A percentile compares a stretch with the other conserved stretches of the same genome.
phyloP scores from a whole-genome alignment of 2,329 filamentous ascomycete genomes.

The Neodidymelliopsis sp. region DNA sequence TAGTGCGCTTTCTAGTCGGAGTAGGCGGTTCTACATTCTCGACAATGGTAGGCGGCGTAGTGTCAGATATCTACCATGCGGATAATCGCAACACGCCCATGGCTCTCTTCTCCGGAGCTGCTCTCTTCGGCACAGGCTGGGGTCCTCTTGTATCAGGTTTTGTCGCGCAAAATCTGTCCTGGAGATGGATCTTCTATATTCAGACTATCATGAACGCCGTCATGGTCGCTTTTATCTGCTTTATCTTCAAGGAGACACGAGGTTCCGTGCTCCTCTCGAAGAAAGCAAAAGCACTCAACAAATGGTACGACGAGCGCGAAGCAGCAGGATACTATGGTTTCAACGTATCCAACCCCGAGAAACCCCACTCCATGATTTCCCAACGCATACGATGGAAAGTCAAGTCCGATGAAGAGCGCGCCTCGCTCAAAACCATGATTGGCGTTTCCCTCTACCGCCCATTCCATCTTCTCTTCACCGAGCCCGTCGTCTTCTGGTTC shows the following conservation, averaged over 20 bases:
- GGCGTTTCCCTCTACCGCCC: slow-evolving; percentile 77
- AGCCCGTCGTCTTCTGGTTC: slow-evolving; percentile 85
- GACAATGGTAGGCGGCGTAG: slow-evolving; percentile 91
- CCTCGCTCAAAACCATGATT: slow-evolving; percentile 73
- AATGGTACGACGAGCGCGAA: slow-evolving; percentile 80
- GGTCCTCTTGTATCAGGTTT: slow-evolving; percentile 77
- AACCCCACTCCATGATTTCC: slow-evolving; percentile 39
- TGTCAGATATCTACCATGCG: slow-evolving; percentile 83
- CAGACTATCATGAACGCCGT: slow-evolving; percentile 75
- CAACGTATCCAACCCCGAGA: slow-evolving; percentile 49
- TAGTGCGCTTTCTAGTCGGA: slow-evolving; percentile 78
- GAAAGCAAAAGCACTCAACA: slow-evolving; percentile 77
- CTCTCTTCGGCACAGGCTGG: slow-evolving; percentile 79
- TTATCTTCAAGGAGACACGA: slow-evolving; percentile 82
- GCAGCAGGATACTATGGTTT: slow-evolving; percentile 66
- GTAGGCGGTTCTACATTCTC: slow-evolving; percentile 81
- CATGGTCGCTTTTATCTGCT: slow-evolving; percentile 68
- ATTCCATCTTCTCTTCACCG: slow-evolving; percentile 78
- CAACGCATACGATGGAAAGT: slow-evolving; percentile 80
- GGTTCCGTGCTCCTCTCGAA: slow-evolving; percentile 79
- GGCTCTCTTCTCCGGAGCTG: slow-evolving; percentile 83
- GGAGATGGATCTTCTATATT: slow-evolving; percentile 91
- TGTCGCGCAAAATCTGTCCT: slow-evolving; percentile 71
- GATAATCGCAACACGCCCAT: slow-evolving; percentile 86
- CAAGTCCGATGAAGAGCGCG: slow-evolving; percentile 77